A percentile compares a stretch with the other conserved stretches of the same genome.
phyloP scores from a whole-genome alignment of 768 basidiomycete species.

The Russula ochroleuca region DNA sequence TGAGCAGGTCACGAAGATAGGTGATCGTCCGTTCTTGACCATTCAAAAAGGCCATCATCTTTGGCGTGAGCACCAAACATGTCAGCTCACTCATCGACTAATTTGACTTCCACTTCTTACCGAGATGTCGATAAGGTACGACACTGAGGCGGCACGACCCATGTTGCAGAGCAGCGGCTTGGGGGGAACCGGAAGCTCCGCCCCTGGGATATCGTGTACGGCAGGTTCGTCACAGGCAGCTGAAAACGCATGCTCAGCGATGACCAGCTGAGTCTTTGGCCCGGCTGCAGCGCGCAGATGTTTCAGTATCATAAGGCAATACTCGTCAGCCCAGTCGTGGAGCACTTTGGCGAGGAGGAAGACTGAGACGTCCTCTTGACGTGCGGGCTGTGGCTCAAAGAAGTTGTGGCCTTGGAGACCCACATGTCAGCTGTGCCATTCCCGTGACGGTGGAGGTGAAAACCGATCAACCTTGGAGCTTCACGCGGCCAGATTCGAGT shows the following conservation, averaged over 20 bases:
- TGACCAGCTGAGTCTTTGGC: conserved; percentile 30
- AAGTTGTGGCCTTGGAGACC: conserved; percentile 27
- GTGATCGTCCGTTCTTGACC: conserved; percentile 10
- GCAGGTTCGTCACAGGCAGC: conserved; percentile 29
- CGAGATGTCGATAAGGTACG: conserved; percentile 27
- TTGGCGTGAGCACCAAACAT: background rate
- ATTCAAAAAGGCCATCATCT: conserved; percentile 12
- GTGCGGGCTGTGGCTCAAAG: conserved; percentile 30
- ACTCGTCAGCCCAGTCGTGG: conserved; percentile 38
- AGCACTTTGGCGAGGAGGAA: conserved; percentile 32
- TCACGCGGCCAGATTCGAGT: background rate
- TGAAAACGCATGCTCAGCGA: conserved; percentile 30
- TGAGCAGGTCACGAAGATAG: conserved; percentile 5
- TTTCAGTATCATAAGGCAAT: conserved; percentile 31
- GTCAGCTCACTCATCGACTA: background rate
- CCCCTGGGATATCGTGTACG: conserved; percentile 22
- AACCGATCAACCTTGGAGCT: conserved; percentile 26
- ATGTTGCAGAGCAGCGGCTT: conserved; percentile 30
- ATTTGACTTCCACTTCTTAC: conserved; percentile 8
- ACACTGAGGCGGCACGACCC: conserved; percentile 24
- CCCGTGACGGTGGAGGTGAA: background rate
- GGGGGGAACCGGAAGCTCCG: conserved; percentile 23
- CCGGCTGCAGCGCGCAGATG: conserved; percentile 29
- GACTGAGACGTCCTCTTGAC: conserved; percentile 32
- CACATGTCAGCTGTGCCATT: background rate